These are phyloP conservation scores for Aplosporella prunicola DNA, from an alignment of 2,329 filamentous ascomycete species.

Conservation along the genomic window DNA sequence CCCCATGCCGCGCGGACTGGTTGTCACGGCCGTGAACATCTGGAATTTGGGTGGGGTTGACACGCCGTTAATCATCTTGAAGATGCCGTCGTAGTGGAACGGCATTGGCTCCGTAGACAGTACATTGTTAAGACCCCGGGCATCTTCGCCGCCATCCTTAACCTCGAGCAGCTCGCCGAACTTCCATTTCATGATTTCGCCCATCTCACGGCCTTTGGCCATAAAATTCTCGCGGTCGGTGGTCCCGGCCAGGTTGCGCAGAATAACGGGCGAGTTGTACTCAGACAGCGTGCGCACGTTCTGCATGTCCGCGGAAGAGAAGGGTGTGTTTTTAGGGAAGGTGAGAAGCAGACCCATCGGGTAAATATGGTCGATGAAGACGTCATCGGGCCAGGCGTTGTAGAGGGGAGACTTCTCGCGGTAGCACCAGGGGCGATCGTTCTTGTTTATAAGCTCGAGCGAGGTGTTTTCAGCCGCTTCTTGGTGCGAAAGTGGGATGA, in stretches of 20 bases:
- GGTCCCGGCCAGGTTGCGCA: constrained; percentile 44
- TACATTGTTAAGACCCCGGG: constrained; percentile 43
- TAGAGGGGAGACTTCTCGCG: constrained; percentile 17
- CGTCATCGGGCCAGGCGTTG: constrained; percentile 12
- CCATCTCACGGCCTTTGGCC: constrained; percentile 39
- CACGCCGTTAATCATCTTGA: constrained; percentile 39
- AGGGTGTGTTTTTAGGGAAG: constrained; percentile 19
- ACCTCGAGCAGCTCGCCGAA: constrained; percentile 53
- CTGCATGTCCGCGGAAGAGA: constrained; percentile 36
- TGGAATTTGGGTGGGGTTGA: constrained; percentile 35
- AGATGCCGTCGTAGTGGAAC: constrained; percentile 49
- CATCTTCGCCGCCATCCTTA: constrained; percentile 45
- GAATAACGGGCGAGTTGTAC: constrained; percentile 43
- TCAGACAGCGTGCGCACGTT: constrained; percentile 41
- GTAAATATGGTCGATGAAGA: constrained; percentile 19
- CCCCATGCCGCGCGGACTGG: constrained; percentile 42
- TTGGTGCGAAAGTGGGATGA: constrained; percentile 2
- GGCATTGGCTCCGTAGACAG: constrained; percentile 44
- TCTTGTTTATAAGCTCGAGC: constrained; percentile 16
- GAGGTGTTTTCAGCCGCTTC: background rate
- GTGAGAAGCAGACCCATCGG: constrained; percentile 18
- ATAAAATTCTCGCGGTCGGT: constrained; percentile 38
- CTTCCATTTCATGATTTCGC: constrained; percentile 42
- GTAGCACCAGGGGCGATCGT: constrained; percentile 19
- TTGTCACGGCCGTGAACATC: constrained; percentile 40